Evolutionary conservation across 129 eudicot genomes (phyloP).

Genomic region (Centella asiatica): DNA sequence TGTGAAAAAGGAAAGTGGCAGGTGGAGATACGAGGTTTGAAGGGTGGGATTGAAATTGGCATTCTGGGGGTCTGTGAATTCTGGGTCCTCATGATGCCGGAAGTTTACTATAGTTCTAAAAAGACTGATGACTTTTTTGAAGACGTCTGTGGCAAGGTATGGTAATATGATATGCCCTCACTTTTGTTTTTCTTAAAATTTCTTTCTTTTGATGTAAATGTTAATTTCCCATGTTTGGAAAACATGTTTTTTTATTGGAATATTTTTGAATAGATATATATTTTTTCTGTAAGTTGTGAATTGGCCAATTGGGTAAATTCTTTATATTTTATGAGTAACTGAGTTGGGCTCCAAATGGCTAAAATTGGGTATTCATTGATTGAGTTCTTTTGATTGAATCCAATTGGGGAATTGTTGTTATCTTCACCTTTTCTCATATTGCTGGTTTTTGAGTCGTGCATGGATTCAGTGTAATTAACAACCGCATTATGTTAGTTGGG

Average conservation of each 20-base stretch:
- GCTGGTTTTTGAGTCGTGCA: not conserved
- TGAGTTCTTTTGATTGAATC: not conserved
- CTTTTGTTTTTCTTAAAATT: not conserved
- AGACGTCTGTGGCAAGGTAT: constrained; percentile 3
- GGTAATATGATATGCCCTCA: not conserved
- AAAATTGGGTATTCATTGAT: too few relatives aligned
- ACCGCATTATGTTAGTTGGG: not conserved
- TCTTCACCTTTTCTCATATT: not conserved
- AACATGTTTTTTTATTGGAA: not conserved
- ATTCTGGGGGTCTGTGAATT: constrained; percentile 12
- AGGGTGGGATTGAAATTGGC: constrained; percentile 3
- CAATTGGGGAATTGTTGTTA: not conserved
- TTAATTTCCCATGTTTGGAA: not conserved
- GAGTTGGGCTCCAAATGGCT: not conserved
- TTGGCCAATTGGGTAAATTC: not conserved
- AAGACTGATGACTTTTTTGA: constrained; percentile 13
- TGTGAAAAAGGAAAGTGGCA: too few relatives aligned
- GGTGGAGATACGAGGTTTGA: not conserved
- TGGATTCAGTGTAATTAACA: constrained; percentile 1
- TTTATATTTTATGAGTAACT: not conserved
- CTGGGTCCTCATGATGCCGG: constrained; percentile 9
- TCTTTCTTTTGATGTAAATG: not conserved
- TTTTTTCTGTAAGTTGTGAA: not conserved
- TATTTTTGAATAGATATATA: not conserved
- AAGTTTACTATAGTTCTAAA: constrained; percentile 3